phyloP scores from a whole-genome alignment of 768 basidiomycete species.

The Suillus variegatus region DNA sequence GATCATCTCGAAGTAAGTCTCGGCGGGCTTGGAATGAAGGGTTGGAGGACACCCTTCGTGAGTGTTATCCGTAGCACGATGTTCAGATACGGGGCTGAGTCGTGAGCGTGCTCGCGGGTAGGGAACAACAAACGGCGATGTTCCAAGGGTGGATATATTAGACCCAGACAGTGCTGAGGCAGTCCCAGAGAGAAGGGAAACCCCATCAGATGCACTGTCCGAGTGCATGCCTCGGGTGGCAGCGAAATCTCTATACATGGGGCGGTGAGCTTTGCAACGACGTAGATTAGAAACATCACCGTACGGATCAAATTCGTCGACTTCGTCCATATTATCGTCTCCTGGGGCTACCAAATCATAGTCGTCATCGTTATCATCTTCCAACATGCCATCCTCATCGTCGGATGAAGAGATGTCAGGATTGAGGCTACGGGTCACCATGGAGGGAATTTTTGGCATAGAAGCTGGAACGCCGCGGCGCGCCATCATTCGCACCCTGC shows the following conservation, averaged over 20 bases:
- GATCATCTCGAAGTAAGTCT: conserved; percentile 57
- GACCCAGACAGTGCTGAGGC: conserved; percentile 53
- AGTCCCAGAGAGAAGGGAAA: conserved; percentile 57
- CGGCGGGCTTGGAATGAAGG: conserved; percentile 32
- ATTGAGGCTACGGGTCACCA: conserved; percentile 43
- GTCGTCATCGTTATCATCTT: conserved; percentile 54
- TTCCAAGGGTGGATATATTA: conserved; percentile 53
- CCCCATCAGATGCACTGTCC: conserved; percentile 63
- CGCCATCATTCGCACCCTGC: conserved; percentile 66
- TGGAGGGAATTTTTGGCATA: conserved; percentile 23
- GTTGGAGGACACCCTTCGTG: conserved; percentile 23
- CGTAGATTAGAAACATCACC: conserved; percentile 24
- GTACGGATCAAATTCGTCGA: conserved; percentile 81
- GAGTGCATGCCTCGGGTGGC: conserved; percentile 56
- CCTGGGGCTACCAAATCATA: conserved; percentile 51
- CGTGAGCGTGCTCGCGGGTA: conserved; percentile 43
- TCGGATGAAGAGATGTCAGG: conserved; percentile 52
- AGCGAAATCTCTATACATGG: conserved; percentile 64
- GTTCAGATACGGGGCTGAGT: conserved; percentile 67
- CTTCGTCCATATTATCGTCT: conserved; percentile 58
- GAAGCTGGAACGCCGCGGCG: conserved; percentile 44
- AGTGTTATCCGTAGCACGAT: conserved; percentile 34
- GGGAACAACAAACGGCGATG: conserved; percentile 45
- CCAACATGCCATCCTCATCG: conserved; percentile 47
- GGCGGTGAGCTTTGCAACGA: background rate